Percentiles rank a stretch among this genome's conserved stretches.
Evolutionary conservation across 2,329 filamentous ascomycete genomes (phyloP).

Genomic region (Didymella keratinophila): DNA sequence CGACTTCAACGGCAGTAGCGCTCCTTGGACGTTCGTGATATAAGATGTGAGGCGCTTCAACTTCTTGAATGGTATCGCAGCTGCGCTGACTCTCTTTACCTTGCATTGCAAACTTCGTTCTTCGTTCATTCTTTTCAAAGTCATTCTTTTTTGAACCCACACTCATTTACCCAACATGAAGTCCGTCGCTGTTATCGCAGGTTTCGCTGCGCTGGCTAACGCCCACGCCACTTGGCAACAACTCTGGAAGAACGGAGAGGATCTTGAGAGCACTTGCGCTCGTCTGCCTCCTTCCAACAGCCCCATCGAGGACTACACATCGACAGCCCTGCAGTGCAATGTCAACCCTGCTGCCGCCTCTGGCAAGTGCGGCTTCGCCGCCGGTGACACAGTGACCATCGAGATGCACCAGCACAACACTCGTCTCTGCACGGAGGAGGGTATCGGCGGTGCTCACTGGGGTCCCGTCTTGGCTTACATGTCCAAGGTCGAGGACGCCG

Average conservation of each 20-base stretch:
- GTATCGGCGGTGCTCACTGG: constrained; percentile 53
- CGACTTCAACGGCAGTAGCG: constrained; percentile 27
- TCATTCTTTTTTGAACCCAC: constrained; percentile 28
- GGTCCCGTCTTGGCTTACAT: constrained; percentile 64
- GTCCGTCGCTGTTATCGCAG: constrained; percentile 37
- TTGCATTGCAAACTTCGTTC: constrained; percentile 29
- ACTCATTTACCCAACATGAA: constrained; percentile 34
- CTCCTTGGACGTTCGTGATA: constrained; percentile 25
- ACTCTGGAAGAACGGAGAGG: constrained; percentile 43
- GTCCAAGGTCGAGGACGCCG: constrained; percentile 49
- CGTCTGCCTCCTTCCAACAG: constrained; percentile 40
- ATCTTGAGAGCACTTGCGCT: constrained; percentile 41
- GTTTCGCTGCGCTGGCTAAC: constrained; percentile 37
- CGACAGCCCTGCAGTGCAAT: constrained; percentile 43
- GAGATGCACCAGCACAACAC: constrained; percentile 43
- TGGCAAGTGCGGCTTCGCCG: constrained; percentile 38
- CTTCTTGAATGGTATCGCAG: constrained; percentile 31
- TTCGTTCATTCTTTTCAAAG: constrained; percentile 38
- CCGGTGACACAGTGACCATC: constrained; percentile 41
- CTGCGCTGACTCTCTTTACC: constrained; percentile 45
- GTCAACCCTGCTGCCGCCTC: constrained; percentile 36
- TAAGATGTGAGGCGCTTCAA: constrained; percentile 29
- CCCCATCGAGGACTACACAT: constrained; percentile 42
- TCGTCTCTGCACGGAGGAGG: constrained; percentile 35
- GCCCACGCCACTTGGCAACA: constrained; percentile 44